Conservation (phyloP, 805 yeast species). For the Clavispora santaluciae region DNA sequence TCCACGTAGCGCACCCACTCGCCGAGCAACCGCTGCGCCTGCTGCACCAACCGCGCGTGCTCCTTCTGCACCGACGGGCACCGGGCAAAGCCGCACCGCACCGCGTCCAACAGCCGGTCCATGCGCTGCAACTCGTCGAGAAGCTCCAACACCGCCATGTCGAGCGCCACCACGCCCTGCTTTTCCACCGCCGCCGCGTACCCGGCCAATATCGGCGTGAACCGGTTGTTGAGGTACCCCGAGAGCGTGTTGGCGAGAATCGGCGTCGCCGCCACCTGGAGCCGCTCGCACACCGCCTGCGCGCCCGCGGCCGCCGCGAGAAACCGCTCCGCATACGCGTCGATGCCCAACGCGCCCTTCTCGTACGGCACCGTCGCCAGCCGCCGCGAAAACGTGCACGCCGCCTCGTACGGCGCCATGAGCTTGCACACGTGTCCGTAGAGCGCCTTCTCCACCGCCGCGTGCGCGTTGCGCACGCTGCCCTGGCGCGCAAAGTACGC, state of each 20-base stretch:
- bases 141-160: slow-evolving; percentile 33
- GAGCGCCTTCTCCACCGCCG: slow-evolving; percentile 12
- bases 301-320: slow-evolving; percentile 36
- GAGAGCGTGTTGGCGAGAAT: slow-evolving; percentile 10
- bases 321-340: slow-evolving; percentile 48
- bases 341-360: slow-evolving; percentile 58
- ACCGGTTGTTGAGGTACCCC: slow-evolving; percentile 11
- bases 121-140: slow-evolving; percentile 38
- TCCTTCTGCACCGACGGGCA: slow-evolving; percentile 11
- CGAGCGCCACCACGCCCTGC: slow-evolving; percentile 17
- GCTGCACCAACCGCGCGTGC: slow-evolving; percentile 16
- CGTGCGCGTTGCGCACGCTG: slow-evolving; percentile 10
- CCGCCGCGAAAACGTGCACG: slow-evolving; percentile 38
- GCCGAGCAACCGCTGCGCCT: slow-evolving; percentile 39
- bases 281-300: slow-evolving; percentile 8
- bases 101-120: slow-evolving; percentile 14
- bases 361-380: slow-evolving; percentile 45
- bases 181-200: slow-evolving; percentile 8
- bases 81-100: slow-evolving; percentile 7
- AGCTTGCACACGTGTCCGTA: slow-evolving; percentile 4
- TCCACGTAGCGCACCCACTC: slow-evolving; percentile 58
- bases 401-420: slow-evolving; percentile 35
- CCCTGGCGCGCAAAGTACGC: slow-evolving; percentile 9
- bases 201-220: slow-evolving; percentile 7
- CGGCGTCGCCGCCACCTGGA: slow-evolving; percentile 9